phyloP scores from a whole-genome alignment of 768 basidiomycete genomes.

The Termitomyces sp. region DNA sequence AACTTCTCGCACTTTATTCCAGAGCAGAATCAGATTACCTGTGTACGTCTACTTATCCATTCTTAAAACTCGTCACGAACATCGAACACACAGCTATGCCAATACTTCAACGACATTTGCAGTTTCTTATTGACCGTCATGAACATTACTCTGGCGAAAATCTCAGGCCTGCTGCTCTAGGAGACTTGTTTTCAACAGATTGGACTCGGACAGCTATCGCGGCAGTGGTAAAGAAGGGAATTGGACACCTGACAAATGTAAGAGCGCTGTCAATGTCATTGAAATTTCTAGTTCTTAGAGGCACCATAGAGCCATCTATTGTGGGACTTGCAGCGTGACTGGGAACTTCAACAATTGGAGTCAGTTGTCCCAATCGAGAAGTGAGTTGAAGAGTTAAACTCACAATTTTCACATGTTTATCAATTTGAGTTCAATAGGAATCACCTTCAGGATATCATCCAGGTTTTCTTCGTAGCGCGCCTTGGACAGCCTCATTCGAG shows the following conservation, averaged over 20 bases:
- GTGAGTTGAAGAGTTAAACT: conserved; percentile 20
- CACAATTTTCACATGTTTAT: conserved; percentile 15
- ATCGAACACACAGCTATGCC: conserved; percentile 53
- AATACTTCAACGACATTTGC: conserved; percentile 60
- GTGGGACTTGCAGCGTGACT: conserved; percentile 70
- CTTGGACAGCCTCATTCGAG: conserved; percentile 75
- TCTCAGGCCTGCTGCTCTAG: conserved; percentile 43
- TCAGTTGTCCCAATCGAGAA: conserved; percentile 37
- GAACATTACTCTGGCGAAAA: conserved; percentile 33
- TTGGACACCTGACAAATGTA: conserved; percentile 62
- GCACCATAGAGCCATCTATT: conserved; percentile 54
- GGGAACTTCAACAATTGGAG: conserved; percentile 66
- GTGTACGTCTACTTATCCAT: conserved; percentile 45
- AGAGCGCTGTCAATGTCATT: background rate
- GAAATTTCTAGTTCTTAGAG: background rate
- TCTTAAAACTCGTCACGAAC: background rate
- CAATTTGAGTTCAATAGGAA: conserved; percentile 7
- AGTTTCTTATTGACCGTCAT: conserved; percentile 47
- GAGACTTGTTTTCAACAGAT: conserved; percentile 51
- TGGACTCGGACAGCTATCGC: conserved; percentile 57
- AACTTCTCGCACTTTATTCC: conserved; percentile 55
- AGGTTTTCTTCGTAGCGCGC: conserved; percentile 56
- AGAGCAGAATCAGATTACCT: conserved; percentile 74
- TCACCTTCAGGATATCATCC: conserved; percentile 42
- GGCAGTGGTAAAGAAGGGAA: conserved; percentile 49